Evolutionary conservation across 2,329 filamentous ascomycete species (phyloP), one percentile per base, ranked within the genome.

Genomic region (Macrophomina tecta): DNA sequence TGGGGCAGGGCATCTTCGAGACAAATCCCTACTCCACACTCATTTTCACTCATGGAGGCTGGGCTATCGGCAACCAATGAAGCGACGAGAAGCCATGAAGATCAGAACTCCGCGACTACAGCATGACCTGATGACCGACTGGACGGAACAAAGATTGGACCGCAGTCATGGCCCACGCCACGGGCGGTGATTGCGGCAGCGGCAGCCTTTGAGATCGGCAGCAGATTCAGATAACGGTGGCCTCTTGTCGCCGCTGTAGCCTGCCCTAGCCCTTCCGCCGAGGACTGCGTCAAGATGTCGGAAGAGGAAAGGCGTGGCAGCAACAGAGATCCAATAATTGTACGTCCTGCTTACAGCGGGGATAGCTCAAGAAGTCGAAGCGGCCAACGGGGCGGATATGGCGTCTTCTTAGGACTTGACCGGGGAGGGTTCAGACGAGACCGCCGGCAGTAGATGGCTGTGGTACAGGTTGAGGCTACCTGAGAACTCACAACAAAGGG

Each of bases 71-170:
- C 40, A 23, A 16, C 56, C 56, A 61, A 61, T 61, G 28, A 34
- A 45, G 42, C 56, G 32, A 3, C 49, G 4, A 32, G 30, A 32
- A 8, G 49, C 49, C 49, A 14, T 28, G 16, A 11, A 23, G 40
- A 61, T 1, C 23, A 34, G 16, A 4, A 6, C 18, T 61, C 16
- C 40, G 28, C 48, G 56, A 23, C 40, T n/a, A n/a, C 23, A n/a
- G 30, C 56, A 36, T 61, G 56, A 34, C n/a, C 56, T 16, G 56
- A 61, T 61, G 56, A 61, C 56, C 56, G 23, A 40, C 11, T 6
- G 30, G 14, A 36, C 56, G 40, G 14, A 28, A 40, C 42, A 9
- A 61, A 23, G n/a, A 34, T 40, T 34, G 30, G 38, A 34, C n/a
- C 56, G 42, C 30, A 14, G 40, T 34, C 30, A 28, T 32, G 38